Conservation (phyloP, 192 early-diverging fungal species). For the Dispira simplex region DNA sequence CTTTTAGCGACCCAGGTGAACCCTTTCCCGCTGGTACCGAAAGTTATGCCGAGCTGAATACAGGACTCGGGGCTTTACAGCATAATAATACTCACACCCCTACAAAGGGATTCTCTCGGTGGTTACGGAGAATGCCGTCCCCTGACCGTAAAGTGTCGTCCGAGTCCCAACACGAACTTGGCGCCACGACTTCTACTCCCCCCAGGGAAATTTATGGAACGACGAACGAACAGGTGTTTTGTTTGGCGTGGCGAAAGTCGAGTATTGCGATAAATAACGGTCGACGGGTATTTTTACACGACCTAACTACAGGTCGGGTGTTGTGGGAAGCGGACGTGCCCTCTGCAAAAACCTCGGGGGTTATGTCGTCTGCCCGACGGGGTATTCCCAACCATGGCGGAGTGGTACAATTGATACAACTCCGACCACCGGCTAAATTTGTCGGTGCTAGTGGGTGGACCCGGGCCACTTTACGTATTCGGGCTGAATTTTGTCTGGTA, state of each 20-base stretch:
- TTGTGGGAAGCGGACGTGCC: constrained; percentile 10
- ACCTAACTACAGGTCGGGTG: background rate
- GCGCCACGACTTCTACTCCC: background rate
- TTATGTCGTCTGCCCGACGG: background rate
- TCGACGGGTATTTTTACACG: constrained; percentile 8
- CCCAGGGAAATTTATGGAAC: background rate
- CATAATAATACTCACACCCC: background rate
- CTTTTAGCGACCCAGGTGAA: too few relatives aligned
- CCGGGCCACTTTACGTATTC: background rate
- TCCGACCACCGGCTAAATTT: background rate
- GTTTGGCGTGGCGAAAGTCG: constrained; percentile 7
- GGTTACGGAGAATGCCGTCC: background rate
- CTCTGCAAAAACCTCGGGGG: too few relatives aligned
- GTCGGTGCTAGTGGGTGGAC: too few relatives aligned
- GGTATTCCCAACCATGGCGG: background rate
- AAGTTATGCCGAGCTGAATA: too few relatives aligned
- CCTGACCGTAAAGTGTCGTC: background rate
- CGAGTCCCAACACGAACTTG: background rate
- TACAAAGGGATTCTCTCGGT: background rate
- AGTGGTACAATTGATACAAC: background rate
- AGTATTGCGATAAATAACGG: background rate
- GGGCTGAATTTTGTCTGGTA: constrained; percentile 10
- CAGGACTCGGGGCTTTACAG: background rate
- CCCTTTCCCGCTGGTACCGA: too few relatives aligned
- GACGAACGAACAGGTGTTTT: too few relatives aligned